phyloP scores from a whole-genome alignment of 2,329 filamentous ascomycete species.

The Penicillium psychrosexuale region DNA sequence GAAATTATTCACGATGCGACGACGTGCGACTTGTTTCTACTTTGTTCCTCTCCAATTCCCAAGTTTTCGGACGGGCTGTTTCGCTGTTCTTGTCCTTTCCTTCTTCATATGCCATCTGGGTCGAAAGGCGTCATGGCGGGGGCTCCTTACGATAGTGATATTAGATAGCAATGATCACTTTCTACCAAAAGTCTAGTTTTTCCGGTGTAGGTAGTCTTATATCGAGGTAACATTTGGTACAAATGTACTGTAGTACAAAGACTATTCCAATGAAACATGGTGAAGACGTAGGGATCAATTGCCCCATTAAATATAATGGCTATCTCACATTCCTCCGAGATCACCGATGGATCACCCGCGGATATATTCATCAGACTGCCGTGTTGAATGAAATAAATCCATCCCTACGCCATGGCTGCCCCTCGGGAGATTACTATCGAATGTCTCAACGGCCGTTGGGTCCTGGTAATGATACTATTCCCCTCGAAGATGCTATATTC shows the following conservation, averaged over 20 bases:
- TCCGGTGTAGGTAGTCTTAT: background rate
- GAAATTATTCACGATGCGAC: slow-evolving; percentile 19
- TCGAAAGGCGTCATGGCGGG: slow-evolving; percentile 21
- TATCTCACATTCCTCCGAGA: background rate
- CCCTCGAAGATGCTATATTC: background rate
- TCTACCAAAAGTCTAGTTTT: background rate
- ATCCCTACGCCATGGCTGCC: background rate
- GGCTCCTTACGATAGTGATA: slow-evolving; percentile 19
- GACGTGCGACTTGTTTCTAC: slow-evolving; percentile 17
- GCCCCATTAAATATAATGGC: background rate
- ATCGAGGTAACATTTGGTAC: background rate
- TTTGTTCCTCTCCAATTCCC: slow-evolving; percentile 9
- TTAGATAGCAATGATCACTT: slow-evolving; percentile 27
- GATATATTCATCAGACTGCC: background rate
- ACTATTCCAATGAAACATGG: background rate
- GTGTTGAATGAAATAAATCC: background rate
- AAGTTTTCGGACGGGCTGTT: slow-evolving; percentile 20
- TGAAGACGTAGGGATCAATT: background rate
- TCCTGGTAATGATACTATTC: background rate
- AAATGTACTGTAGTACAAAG: background rate
- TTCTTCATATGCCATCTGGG: slow-evolving; percentile 14
- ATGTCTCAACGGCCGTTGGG: background rate
- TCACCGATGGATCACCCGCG: background rate
- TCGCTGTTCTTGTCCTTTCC: slow-evolving; percentile 4
- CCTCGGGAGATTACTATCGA: background rate